Conservation (phyloP, 257 asterid genomes). For the Cynanchum wilfordii region DNA sequence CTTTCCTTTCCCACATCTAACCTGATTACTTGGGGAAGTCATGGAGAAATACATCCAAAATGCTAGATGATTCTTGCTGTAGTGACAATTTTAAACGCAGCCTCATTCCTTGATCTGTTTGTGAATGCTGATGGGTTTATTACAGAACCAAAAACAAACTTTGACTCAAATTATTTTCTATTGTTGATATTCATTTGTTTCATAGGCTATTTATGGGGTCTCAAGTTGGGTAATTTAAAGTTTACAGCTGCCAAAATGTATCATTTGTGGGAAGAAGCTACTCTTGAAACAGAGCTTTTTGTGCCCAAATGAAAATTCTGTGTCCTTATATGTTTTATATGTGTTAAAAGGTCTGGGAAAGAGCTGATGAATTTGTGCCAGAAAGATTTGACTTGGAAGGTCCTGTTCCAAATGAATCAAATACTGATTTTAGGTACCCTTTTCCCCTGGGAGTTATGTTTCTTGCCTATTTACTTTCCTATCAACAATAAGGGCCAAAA, state of each 20-base stretch:
- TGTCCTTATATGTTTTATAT: conserved; percentile 10
- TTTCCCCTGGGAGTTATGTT: conserved; percentile 3
- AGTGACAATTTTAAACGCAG: background rate
- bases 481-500: background rate
- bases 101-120: background rate
- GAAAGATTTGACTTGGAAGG: conserved; percentile 75
- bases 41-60: background rate
- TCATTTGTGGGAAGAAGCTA: background rate
- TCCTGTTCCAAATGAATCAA: conserved; percentile 80
- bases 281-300: background rate
- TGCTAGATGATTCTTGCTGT: background rate
- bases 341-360: conserved; percentile 79
- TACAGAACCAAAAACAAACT: background rate
- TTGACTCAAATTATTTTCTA: background rate
- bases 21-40: background rate
- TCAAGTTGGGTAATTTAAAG: background rate
- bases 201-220: background rate
- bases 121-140: background rate
- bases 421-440: conserved; percentile 70
- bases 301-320: background rate
- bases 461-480: background rate
- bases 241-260: background rate
- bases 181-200: background rate
- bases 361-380: conserved; percentile 81
- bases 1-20: background rate